Conservation (phyloP, 2,329 filamentous ascomycete species). For the Ophiostoma montium region DNA sequence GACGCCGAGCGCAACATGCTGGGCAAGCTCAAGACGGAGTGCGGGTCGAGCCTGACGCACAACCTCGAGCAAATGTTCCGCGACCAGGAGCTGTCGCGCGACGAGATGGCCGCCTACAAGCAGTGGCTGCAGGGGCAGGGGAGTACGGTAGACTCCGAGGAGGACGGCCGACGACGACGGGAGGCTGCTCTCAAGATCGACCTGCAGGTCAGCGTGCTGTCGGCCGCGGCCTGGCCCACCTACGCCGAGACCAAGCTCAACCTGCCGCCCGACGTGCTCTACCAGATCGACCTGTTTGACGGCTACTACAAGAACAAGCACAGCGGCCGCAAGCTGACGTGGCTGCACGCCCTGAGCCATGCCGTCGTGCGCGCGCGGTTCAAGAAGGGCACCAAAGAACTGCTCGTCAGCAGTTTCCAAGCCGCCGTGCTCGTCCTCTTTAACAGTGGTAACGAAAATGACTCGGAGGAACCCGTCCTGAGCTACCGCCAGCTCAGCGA, state of each 20-base stretch:
- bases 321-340: slow-evolving; percentile 69
- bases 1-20: slow-evolving; percentile 97
- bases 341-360: slow-evolving; percentile 89
- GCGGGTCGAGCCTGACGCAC: slow-evolving; percentile 85
- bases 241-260: slow-evolving; percentile 54
- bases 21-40: slow-evolving; percentile 79
- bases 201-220: slow-evolving; percentile 80
- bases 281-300: slow-evolving; percentile 71
- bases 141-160: slow-evolving; percentile 23
- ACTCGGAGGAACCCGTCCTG: slow-evolving; percentile 38
- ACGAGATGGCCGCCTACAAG: slow-evolving; percentile 87
- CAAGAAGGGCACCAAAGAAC: slow-evolving; percentile 66
- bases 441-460: slow-evolving; percentile 43
- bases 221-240: slow-evolving; percentile 80
- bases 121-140: slow-evolving; percentile 27
- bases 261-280: slow-evolving; percentile 60
- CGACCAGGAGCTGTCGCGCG: slow-evolving; percentile 82
- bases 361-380: slow-evolving; percentile 76
- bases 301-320: slow-evolving; percentile 80
- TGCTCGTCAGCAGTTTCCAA: slow-evolving; percentile 85
- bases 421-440: slow-evolving; percentile 83
- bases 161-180: slow-evolving; percentile 21
- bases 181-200: slow-evolving; percentile 37
- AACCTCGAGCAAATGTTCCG: slow-evolving; percentile 99
- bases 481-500: slow-evolving; percentile 62